Evolutionary conservation across 2,329 filamentous ascomycete species (phyloP), one percentile per base, ranked within the genome.

Genomic region (Hortaea werneckii): DNA sequence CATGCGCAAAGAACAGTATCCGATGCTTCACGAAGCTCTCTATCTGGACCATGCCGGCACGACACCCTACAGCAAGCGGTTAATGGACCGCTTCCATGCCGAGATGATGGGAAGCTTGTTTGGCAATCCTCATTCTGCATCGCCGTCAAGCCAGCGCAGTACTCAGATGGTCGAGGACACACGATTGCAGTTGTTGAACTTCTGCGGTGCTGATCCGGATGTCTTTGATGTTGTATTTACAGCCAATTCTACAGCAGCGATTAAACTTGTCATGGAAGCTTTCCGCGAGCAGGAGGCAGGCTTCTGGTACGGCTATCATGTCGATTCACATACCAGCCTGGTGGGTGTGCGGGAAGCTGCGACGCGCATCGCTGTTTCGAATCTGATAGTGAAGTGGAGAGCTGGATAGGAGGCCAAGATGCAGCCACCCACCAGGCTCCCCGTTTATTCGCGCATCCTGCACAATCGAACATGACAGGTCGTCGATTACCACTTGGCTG

Each of bases 21-120:
- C 73, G 1, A 62, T 63, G 61, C 52, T 61, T 5, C 42, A 46
- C 32, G 46, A 54, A 20, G 47, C 54, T 6, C 53, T 62, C 40
- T 96, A 95, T 64, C 81, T 96, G 46, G 90, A 96, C 58, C 89
- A 96, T 82, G 88, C 88, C 0, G 90, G 88, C n/a, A 86, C 87
- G n/a, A 90, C 89, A 0, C 72, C 61, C 4, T 59, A 59, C 48
- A 60, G 57, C 54, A 90, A 84, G 63, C 88, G 85, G 29, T 67
- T 92, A 26, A 81, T 96, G 64, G 83, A 90, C 53, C 73, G 70
- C 26, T 95, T 94, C 66, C 79, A 86, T 6, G 65, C 69, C n/a
- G 85, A 92, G 49, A 83, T 95, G 75, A 82, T 82, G 27, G 72
- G 77, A 4, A 85, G 81, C 56, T 71, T 96, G 0, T 88, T 89